Conservation (phyloP, 208 protist species). For the Novymonas esmeraldas region DNA sequence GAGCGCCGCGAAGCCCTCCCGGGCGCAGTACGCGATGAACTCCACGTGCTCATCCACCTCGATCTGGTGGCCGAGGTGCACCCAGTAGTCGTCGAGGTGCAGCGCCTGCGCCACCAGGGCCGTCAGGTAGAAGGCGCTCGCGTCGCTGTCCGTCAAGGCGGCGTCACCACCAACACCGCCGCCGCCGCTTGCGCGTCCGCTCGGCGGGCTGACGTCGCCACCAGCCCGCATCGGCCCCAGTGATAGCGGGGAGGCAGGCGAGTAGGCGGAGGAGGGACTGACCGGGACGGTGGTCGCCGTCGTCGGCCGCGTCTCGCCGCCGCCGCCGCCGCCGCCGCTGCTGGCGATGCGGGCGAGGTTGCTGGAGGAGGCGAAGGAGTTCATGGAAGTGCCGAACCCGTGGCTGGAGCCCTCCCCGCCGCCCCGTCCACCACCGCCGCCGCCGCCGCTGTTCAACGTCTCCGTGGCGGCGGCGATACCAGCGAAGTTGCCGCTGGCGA, state of each 20-base stretch:
- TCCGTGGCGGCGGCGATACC: background rate
- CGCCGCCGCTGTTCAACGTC: background rate
- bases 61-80: conserved; percentile 68
- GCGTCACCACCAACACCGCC: background rate
- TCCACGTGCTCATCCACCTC: conserved; percentile 69
- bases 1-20: conserved; percentile 42
- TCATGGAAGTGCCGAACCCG: background rate
- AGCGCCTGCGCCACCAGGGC: conserved; percentile 51
- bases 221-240: background rate
- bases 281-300: background rate
- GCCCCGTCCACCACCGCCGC: background rate
- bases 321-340: background rate
- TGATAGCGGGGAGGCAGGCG: background rate
- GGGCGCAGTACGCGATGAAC: conserved; percentile 70
- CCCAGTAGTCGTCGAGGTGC: conserved; percentile 60
- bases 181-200: background rate
- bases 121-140: conserved; percentile 31
- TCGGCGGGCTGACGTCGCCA: background rate
- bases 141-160: conserved; percentile 18
- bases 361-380: background rate
- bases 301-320: conserved; percentile 4
- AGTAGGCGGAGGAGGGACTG: background rate
- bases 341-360: background rate
- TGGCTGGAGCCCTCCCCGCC: background rate
- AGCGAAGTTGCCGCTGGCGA: conserved; percentile 22